phyloP scores from a whole-genome alignment of 805 yeast genomes.

The Suhomyces faveliae region DNA sequence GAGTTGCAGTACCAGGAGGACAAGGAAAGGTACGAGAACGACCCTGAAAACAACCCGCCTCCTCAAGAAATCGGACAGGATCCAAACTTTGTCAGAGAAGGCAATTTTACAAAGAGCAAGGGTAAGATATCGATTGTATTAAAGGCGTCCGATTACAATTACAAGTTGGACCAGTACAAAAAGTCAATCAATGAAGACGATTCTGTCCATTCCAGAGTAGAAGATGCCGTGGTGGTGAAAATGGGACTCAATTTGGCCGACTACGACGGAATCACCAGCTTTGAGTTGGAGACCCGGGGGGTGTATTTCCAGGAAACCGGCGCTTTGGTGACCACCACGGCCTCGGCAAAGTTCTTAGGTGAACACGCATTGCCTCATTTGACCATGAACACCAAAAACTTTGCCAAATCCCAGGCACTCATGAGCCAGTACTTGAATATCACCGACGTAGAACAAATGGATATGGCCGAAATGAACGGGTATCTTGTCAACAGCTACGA shows the following conservation, averaged over 20 bases:
- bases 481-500: conserved; percentile 31
- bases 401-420: conserved; percentile 44
- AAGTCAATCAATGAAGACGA: background rate
- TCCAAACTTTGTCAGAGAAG: conserved; percentile 14
- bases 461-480: conserved; percentile 36
- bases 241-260: conserved; percentile 38
- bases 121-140: conserved; percentile 29
- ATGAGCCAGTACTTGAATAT: conserved; percentile 44
- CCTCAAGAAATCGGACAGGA: conserved; percentile 7
- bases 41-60: conserved; percentile 24
- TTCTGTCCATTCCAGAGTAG: conserved; percentile 8
- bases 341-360: conserved; percentile 65
- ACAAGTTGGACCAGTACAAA: conserved; percentile 15
- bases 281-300: conserved; percentile 53
- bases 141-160: conserved; percentile 23
- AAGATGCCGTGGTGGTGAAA: conserved; percentile 36
- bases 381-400: conserved; percentile 36
- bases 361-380: conserved; percentile 61
- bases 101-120: conserved; percentile 27
- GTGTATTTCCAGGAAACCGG: conserved; percentile 69
- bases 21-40: conserved; percentile 25
- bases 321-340: conserved; percentile 54
- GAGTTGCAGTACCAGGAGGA: too few relatives aligned
- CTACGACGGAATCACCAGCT: conserved; percentile 46
- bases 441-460: conserved; percentile 39